Evolutionary conservation across 2,329 filamentous ascomycete species (phyloP), one percentile per base, ranked within the genome.

Genomic region (Aspergillus costaricaensis): DNA sequence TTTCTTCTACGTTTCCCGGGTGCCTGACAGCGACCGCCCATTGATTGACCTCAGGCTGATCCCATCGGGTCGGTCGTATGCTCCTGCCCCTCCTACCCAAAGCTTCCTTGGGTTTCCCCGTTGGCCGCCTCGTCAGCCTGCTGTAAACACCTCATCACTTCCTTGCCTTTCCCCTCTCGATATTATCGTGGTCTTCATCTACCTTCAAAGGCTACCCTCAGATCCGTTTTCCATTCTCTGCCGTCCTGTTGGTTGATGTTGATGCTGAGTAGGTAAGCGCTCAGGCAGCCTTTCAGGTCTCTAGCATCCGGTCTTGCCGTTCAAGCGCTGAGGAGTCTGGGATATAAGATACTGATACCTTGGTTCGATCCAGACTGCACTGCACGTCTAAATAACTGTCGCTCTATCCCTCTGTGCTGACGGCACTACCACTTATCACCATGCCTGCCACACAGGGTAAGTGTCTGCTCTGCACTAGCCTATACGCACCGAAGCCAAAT

Each of bases 381-480:
- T 50, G 25, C 17, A 32, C 25, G 5, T 50, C 25, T 32, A 2
- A 15, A 27, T 5, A 30, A 36, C 10, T 5, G 41, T 43, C 36
- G 8, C 12, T 50, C 17, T 32, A 41, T 30, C 15, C 19, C 19
- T 57, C 21, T 41, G 53, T 36, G 44, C 23, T 15, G 39, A 36
- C 32, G 12, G 50, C 47, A 57, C 48, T 51, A 36, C 32, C 32
- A 14, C 32, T 36, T 15, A 36, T 52, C 58, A 60, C 25, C 55
- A 73, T 73, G 71, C 58, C 66, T 55, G 64, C 65, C 41, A 57
- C 49, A 59, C 63, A 62, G 61, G 71, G 72, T 73, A 66, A 57
- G 66, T 63, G 21, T 21, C 6, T 23, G 9, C 23, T 30, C 25
- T 21, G 27, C 39, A 10, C 23, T 21, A 14, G 39, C 48, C 15